Percentiles rank a stretch among this genome's conserved stretches.
Conservation (phyloP, 495 filamentous ascomycete species). For the Aspergillus avenaceus region DNA sequence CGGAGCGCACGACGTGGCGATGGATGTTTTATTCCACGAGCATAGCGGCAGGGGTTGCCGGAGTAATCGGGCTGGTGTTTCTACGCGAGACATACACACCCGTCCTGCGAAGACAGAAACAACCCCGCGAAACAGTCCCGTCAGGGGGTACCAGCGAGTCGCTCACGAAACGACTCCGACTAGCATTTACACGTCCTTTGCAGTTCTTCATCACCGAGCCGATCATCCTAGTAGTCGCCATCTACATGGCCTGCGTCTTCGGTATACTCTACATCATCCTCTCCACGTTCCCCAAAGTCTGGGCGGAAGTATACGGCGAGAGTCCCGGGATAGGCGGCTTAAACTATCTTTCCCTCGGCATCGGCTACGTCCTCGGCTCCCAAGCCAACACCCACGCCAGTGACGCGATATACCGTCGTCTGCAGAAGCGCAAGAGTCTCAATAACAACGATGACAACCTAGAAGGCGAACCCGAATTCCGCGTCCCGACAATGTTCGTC, state of each 20-base stretch:
- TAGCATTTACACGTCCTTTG: constrained; percentile 31
- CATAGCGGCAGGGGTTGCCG: constrained; percentile 11
- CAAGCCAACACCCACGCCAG: constrained; percentile 59
- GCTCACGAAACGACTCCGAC: no score
- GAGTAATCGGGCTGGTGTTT: constrained; percentile 13
- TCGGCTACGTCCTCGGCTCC: constrained; percentile 20
- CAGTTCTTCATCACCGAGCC: constrained; percentile 31
- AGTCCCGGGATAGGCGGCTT: constrained; percentile 15
- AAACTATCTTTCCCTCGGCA: constrained; percentile 18
- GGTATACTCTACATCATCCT: constrained; percentile 31
- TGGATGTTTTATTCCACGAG: constrained; percentile 30
- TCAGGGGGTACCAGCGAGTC: constrained; percentile 37
- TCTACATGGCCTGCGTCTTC: constrained; percentile 32
- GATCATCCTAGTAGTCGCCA: constrained; percentile 25
- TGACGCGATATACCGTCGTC: constrained; percentile 54
- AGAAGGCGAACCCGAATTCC: constrained; percentile 44
- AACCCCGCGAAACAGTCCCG: constrained; percentile 23
- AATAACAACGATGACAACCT: no score
- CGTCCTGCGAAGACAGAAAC: constrained; percentile 24
- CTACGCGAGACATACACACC: constrained; percentile 27
- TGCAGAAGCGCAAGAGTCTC: constrained; percentile 59
- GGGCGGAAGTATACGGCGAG: constrained; percentile 16
- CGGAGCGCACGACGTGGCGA: constrained; percentile 28
- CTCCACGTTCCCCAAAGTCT: constrained; percentile 23
- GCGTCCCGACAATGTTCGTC: constrained; percentile 52